phyloP scores from a whole-genome alignment of 1,284 basidiomycete species.

The Tranzscheliella williamsii region DNA sequence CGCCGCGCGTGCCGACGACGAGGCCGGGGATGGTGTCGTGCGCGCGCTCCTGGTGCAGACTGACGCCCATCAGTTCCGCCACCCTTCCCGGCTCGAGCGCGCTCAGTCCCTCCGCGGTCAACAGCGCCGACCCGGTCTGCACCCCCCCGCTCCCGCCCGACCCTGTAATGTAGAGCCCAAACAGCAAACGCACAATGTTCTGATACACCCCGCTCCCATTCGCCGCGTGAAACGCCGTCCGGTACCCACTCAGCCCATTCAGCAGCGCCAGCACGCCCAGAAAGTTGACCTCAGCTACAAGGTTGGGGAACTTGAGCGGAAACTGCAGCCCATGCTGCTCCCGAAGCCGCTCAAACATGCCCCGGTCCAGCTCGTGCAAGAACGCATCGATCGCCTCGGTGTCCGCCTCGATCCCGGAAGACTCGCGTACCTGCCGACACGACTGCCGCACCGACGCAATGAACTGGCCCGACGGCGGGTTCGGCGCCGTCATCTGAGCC shows the following conservation, averaged over 20 bases:
- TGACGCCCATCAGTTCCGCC: constrained; percentile 41
- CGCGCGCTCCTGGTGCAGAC: constrained; percentile 67
- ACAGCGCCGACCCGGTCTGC: constrained; percentile 3
- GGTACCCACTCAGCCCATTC: constrained; percentile 52
- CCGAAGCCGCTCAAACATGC: constrained; percentile 14
- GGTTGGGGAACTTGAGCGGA: constrained; percentile 44
- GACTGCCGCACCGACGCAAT: constrained; percentile 13
- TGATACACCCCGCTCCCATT: constrained; percentile 50
- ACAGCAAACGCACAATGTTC: constrained; percentile 44
- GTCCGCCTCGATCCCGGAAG: constrained; percentile 10
- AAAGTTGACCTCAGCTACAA: constrained; percentile 49
- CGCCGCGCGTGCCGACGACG: constrained; percentile 72
- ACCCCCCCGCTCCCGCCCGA: constrained; percentile 3
- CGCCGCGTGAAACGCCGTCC: constrained; percentile 38
- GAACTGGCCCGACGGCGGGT: constrained; percentile 6
- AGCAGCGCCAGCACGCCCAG: constrained; percentile 48
- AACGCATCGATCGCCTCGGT: constrained; percentile 33
- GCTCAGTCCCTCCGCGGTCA: constrained; percentile 33
- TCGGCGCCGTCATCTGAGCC: constrained; percentile 1
- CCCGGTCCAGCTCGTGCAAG: constrained; percentile 11
- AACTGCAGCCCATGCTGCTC: constrained; percentile 48
- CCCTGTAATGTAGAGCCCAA: constrained; percentile 45
- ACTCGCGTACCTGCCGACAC: constrained; percentile 1
- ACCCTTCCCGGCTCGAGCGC: constrained; percentile 23
- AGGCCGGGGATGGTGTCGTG: constrained; percentile 74